A percentile compares a stretch with the other conserved stretches of the same genome.
Conservation (phyloP, 352 stramenopile genomes). For the Globisporangium apiculatum region DNA sequence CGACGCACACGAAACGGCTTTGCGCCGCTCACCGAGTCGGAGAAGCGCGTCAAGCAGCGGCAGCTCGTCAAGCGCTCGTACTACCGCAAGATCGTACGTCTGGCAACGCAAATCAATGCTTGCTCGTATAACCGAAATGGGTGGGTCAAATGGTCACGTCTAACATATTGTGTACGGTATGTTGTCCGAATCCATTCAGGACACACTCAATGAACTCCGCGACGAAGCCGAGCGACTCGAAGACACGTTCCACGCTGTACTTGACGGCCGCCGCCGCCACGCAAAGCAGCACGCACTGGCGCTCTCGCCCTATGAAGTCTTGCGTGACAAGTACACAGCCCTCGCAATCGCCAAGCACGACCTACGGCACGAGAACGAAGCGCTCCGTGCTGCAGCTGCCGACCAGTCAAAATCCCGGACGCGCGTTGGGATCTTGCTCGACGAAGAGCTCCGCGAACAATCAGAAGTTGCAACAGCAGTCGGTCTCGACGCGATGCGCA, state of each 20-base stretch:
- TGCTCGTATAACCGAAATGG: too few relatives aligned
- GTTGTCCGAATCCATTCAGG: conserved; percentile 8
- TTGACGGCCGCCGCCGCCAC: conserved; percentile 16
- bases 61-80: conserved; percentile 65
- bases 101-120: background rate
- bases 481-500: background rate
- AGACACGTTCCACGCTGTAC: conserved; percentile 31
- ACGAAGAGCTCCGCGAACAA: conserved; percentile 44
- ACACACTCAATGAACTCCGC: conserved; percentile 53
- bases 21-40: conserved; percentile 32
- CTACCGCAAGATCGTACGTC: conserved; percentile 66
- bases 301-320: conserved; percentile 21
- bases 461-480: conserved; percentile 1
- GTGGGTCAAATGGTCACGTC: background rate
- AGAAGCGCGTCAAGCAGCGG: conserved; percentile 65
- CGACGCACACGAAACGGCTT: conserved; percentile 22
- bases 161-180: background rate
- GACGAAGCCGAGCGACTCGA: conserved; percentile 42
- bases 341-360: conserved; percentile 48
- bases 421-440: conserved; percentile 44
- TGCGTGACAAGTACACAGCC: conserved; percentile 39
- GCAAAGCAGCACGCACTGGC: conserved; percentile 6
- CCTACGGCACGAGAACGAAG: conserved; percentile 52
- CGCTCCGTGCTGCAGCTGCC: conserved; percentile 33
- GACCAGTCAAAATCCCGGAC: conserved; percentile 53